Base-by-base conservation (phyloP, 1,284 basidiomycete genomes). In the Rhodotorula sp. region DNA sequence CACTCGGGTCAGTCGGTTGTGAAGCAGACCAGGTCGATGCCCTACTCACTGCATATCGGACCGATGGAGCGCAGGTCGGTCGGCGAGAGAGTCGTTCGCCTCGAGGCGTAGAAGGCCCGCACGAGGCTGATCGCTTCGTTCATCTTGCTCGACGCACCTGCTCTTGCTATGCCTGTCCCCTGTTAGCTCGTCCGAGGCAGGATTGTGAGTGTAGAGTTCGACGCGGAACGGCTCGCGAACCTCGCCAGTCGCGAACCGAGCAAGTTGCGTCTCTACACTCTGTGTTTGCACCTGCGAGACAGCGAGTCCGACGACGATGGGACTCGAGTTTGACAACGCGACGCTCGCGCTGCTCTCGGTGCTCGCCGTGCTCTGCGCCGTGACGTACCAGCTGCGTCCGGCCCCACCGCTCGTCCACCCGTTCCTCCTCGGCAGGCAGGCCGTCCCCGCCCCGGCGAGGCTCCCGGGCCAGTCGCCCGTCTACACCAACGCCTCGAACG, bases 391-490 rank as follows among this genome's bases (percentile, higher is more conserved):
- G 21, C 56, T 69, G 21, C 63, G 70, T 7, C 54, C 70, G 12
- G 67, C 70, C 14, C 75, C 75, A 48, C 69, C 73, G 31, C 72
- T 68, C 15, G 43, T 68, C 23, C 73, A 76, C 60, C 75, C 75
- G n/a, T 72, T 76, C 75, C 54, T 75, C 43, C 75, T 76, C 58
- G 75, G 75, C 26, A 34, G 70, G 3, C 75, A 76, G 65, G 59
- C 60, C 16, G 51, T 43, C 31, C 14, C 64, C 3, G 49, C 62
- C 1, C 67, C 64, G 10, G 69, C 70, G 7, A 70, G 75, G 47
- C 46, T 65, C 16, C 21, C 29, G 29, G 34, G 34, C 31, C 62
- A 76, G 58, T 74, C 73, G n/a, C 67, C 75, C n/a, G 67, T 75
- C 51, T 76, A 69, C 69, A 46, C 61, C 39, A 67, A n/a, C n/a